Conservation (phyloP, 306 rosid species). For the Pyrus communis region DNA sequence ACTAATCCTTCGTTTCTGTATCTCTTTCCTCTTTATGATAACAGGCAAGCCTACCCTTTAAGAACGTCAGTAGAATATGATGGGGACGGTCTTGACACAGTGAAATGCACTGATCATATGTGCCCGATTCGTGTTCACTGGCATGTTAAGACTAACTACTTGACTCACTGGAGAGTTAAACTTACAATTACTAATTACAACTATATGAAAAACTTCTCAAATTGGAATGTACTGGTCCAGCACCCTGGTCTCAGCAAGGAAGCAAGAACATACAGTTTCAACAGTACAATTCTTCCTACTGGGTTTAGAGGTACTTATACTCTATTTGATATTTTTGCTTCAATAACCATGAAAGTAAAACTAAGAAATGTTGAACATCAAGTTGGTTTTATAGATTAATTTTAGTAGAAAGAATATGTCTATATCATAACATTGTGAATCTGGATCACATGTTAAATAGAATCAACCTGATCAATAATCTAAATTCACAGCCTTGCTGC, state of each 20-base stretch:
- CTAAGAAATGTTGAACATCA: neutral
- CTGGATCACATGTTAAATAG: no score
- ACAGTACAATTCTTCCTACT: conserved; percentile 46
- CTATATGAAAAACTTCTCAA: conserved; percentile 44
- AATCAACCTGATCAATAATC: neutral
- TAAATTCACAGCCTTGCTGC: neutral
- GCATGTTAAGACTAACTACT: conserved; percentile 65
- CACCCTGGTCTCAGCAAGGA: conserved; percentile 54
- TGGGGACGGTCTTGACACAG: neutral
- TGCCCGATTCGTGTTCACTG: conserved; percentile 77
- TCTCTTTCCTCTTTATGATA: neutral
- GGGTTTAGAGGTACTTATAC: conserved; percentile 46
- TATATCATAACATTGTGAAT: no score
- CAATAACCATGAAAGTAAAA: neutral
- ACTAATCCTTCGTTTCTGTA: neutral
- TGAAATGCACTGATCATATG: conserved; percentile 67
- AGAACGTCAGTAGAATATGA: neutral
- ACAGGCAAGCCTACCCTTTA: conserved; percentile 26
- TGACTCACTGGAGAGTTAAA: conserved; percentile 69
- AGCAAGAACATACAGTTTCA: conserved; percentile 56
- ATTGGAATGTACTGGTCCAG: conserved; percentile 70
- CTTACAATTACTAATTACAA: conserved; percentile 69
- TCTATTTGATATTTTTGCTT: neutral
- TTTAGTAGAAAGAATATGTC: neutral
- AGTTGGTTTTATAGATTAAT: neutral